These are phyloP conservation scores for Didymellaceae sp. DNA, from an alignment of 2,329 filamentous ascomycete genomes.

Conservation along the genomic window DNA sequence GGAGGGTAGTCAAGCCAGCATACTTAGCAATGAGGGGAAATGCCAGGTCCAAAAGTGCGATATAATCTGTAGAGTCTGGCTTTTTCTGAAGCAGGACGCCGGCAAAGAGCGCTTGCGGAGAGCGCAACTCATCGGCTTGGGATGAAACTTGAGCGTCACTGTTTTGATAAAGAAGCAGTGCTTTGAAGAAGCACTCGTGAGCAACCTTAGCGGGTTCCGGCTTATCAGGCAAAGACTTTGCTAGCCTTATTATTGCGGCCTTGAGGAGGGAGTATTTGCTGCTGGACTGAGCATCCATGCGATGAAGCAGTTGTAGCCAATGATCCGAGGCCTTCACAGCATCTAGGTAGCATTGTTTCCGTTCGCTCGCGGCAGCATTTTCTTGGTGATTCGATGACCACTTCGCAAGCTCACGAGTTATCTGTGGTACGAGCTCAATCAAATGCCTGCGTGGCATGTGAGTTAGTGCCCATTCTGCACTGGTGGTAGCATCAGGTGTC, in stretches of 20 bases:
- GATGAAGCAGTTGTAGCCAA: constrained; percentile 31
- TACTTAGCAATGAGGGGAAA: constrained; percentile 20
- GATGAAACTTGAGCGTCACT: background rate
- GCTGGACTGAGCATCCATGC: constrained; percentile 16
- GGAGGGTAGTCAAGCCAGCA: constrained; percentile 12
- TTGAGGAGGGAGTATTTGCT: background rate
- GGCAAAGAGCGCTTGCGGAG: constrained; percentile 10
- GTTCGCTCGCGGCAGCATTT: background rate
- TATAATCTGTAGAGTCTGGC: constrained; percentile 18
- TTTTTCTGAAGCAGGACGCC: constrained; percentile 20
- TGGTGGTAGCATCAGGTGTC: background rate
- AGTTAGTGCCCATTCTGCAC: constrained; percentile 14
- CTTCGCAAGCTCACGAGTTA: constrained; percentile 20
- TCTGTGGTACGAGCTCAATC: constrained; percentile 7
- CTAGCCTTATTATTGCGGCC: background rate
- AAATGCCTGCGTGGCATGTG: constrained; percentile 22
- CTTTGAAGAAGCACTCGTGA: background rate
- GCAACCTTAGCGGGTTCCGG: background rate
- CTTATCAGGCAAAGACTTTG: background rate
- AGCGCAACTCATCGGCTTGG: background rate
- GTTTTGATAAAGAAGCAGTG: constrained; percentile 6
- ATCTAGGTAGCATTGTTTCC: background rate
- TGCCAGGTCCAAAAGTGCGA: constrained; percentile 22
- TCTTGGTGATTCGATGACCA: no score
- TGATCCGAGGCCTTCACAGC: constrained; percentile 9